Evolutionary conservation across 2,329 filamentous ascomycete genomes (phyloP), one percentile per base, ranked within the genome.

Genomic region (Aaosphaeria pasadenensis): DNA sequence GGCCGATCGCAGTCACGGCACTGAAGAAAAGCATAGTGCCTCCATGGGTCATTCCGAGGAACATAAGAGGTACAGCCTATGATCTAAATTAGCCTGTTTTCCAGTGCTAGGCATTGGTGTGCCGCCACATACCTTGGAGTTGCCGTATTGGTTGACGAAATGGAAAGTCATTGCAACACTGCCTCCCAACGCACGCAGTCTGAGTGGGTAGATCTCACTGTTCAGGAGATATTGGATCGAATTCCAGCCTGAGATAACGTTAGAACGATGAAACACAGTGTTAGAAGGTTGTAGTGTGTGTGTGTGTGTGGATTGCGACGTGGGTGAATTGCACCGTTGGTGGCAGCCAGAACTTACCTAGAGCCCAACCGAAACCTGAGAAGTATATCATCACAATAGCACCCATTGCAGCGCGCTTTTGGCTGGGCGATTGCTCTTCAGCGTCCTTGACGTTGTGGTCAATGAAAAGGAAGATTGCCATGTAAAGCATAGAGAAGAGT

Each of bases 21-120:
- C 80, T 77, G 67, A 91, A 91, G 72, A 85, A 88, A 80, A 86
- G 85, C 74, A 91, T 91, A 0, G 88, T 91, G 0, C 88, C 88
- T 50, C 78, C 81, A 29, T 73, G 74, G 0, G 72, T 75, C 63
- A 82, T 75, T 30, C 76, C 9, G 67, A 91, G 75, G 40, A 91
- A 80, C 86, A 91, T 89, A 55, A 83, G 81, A 1, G 87, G 88
- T 0, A 90, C 84, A 0, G 88, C 65, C 50, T 58, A 24, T 24
- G 17, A 24, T 1, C 5, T 7, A 11, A 30, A n/a, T 50, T 51
- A 44, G 45, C 17, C 17, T 24, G 17, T 24, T 24, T 24, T 24
- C 17, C 17, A 24, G 17, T 24, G 2, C 17, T 2, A 24, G 17
- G 17, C 17, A 24, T 24, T 24, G 17, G 17, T 24, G 17, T 24